A percentile compares a stretch with the other conserved stretches of the same genome.
phyloP scores from a whole-genome alignment of 208 protist species.

The Acanthamoeba royreba region DNA sequence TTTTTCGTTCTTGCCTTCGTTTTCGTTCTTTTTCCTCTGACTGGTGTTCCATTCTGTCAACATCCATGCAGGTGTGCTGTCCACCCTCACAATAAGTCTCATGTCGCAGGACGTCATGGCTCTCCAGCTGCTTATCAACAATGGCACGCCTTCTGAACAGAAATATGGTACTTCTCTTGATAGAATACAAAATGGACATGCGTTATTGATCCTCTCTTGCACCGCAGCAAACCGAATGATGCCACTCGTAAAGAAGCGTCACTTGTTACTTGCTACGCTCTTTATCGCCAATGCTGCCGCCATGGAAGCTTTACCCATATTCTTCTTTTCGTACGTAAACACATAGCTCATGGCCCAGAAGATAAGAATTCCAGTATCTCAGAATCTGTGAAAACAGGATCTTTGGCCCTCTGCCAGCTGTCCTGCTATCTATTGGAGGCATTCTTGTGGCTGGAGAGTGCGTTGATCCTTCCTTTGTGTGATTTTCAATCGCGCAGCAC shows the following conservation, averaged over 20 bases:
- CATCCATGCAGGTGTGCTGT: constrained; percentile 51
- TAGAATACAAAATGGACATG: neutral
- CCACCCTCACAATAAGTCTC: constrained; percentile 71
- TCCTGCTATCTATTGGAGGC: neutral
- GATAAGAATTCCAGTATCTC: neutral
- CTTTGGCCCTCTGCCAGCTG: neutral
- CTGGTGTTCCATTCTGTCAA: neutral
- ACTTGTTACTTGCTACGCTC: constrained; percentile 71
- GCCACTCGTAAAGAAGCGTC: constrained; percentile 33
- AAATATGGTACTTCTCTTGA: constrained; percentile 2
- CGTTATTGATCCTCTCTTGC: too few species aligned
- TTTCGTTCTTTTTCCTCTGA: neutral
- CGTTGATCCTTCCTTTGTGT: neutral
- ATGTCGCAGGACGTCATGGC: constrained; percentile 66
- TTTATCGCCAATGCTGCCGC: constrained; percentile 64
- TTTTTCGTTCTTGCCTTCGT: neutral
- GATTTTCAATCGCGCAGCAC: neutral
- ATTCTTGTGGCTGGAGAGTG: neutral
- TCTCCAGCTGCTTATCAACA: constrained; percentile 54
- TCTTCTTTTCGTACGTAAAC: constrained; percentile 44
- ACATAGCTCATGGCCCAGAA: neutral
- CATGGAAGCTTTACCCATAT: constrained; percentile 71
- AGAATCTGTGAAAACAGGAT: neutral
- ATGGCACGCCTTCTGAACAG: neutral
- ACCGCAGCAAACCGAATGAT: constrained; percentile 7